A percentile compares a stretch with the other conserved stretches of the same genome.
These are phyloP conservation scores for Lasiodiplodia sp. DNA, from an alignment of 2,329 filamentous ascomycete species.

Conservation along the genomic window DNA sequence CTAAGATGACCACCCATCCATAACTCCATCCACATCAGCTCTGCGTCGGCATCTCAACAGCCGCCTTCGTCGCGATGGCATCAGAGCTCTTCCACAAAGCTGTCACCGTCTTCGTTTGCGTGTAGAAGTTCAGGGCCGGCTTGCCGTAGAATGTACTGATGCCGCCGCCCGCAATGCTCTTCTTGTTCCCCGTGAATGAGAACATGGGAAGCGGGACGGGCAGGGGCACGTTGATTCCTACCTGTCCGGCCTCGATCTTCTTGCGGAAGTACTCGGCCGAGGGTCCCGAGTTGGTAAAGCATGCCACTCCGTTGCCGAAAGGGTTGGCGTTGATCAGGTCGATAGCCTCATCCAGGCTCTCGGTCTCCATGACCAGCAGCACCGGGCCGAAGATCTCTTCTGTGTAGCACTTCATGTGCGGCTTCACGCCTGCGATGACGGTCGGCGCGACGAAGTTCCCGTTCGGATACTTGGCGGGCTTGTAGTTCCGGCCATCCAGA, in stretches of 20 bases:
- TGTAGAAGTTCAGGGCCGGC: slow-evolving; percentile 93
- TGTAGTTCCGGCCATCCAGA: slow-evolving; percentile 78
- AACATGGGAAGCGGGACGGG: slow-evolving; percentile 64
- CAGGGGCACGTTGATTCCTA: slow-evolving; percentile 73
- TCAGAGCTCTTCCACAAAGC: slow-evolving; percentile 87
- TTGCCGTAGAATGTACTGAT: slow-evolving; percentile 95
- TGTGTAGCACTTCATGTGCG: slow-evolving; percentile 82
- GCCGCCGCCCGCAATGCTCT: slow-evolving; percentile 88
- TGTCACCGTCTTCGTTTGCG: slow-evolving; percentile 97
- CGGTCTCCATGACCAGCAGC: slow-evolving; percentile 80
- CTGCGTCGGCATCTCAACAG: slow-evolving; percentile 85
- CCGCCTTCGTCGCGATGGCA: slow-evolving; percentile 82
- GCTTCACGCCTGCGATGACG: slow-evolving; percentile 81
- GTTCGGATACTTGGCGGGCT: slow-evolving; percentile 79
- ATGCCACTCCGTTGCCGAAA: slow-evolving; percentile 85
- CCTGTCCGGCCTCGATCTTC: slow-evolving; percentile 83
- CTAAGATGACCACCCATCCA: too few species aligned
- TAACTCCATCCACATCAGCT: neutral
- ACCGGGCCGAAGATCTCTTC: slow-evolving; percentile 90
- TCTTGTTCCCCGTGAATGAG: slow-evolving; percentile 77
- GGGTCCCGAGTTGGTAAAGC: slow-evolving; percentile 80
- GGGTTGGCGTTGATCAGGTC: slow-evolving; percentile 84
- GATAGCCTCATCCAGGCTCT: slow-evolving; percentile 80
- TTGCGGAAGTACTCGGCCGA: slow-evolving; percentile 80
- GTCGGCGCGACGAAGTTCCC: slow-evolving; percentile 84